Base-by-base conservation (phyloP, 495 filamentous ascomycete species). In the Aspergillus ostianus region DNA sequence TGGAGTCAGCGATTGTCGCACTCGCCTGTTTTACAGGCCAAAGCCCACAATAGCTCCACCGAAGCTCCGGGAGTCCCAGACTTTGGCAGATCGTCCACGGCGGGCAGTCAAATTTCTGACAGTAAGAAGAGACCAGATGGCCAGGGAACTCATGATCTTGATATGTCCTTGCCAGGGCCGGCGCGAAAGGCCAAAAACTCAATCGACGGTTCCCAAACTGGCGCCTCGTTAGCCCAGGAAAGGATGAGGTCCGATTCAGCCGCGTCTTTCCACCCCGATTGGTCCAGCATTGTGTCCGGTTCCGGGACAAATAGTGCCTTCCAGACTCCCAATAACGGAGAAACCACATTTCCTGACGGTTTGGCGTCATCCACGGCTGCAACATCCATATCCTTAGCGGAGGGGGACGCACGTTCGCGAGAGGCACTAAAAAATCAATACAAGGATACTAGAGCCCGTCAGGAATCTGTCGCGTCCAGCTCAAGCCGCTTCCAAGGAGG, bases 191-290 rank as follows among this genome's bases (percentile, higher is more conserved):
- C 59, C n/a, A 76, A 70, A 45, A 67, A 63, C 23, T 64, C 67
- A 6, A 44, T 67, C 17, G 75, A 78, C 17, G 59, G 55, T 7
- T 44, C 29, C 15, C 67, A 70, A 23, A 71, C 72, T 23, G 47
- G 50, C 12, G 55, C 36, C 1, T 23, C 63, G 18, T 60, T 64
- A n/a, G 48, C 41, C 32, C 55, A 66, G 47, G 72, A 69, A 50
- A 68, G 57, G 50, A 57, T 60, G 18, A 66, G 62, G 47, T 77
- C 70, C 47, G 74, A 65, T 53, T 77, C 71, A n/a, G 64, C 63
- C 26, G 67, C 69, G 58, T 77, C 82, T 47, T 71, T 80, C 53
- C 62, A 70, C 6, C 65, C 70, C 32, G 73, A 78, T 52, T 68
- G 69, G 30, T 60, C 73, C 56, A 74, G 64, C 23, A 59, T 63